These are phyloP conservation scores for Bipolaris bicolor DNA, from an alignment of 2,329 filamentous ascomycete species.

Conservation along the genomic window DNA sequence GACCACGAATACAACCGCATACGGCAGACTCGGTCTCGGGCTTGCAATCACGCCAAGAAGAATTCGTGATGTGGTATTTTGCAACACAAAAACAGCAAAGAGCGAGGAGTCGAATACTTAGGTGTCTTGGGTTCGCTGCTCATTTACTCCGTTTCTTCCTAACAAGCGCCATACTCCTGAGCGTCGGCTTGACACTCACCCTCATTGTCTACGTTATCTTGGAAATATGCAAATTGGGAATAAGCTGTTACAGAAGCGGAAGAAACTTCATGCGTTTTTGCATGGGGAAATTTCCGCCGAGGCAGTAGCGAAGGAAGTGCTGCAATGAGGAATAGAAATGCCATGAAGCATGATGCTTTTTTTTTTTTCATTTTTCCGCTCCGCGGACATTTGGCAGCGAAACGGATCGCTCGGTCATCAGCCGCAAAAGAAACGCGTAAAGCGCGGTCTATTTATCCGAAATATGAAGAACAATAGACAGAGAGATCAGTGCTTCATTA, in stretches of 20 bases:
- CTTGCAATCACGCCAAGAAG: not conserved
- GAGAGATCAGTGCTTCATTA: slow-evolving; percentile 1
- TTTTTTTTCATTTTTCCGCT: not conserved
- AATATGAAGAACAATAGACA: not conserved
- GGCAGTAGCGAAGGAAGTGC: not conserved
- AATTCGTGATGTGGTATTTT: slow-evolving; percentile 9
- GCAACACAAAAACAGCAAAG: not conserved
- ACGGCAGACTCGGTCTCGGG: not conserved
- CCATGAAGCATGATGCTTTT: not conserved
- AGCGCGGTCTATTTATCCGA: not conserved
- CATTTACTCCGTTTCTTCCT: slow-evolving; percentile 5
- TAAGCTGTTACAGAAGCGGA: not conserved
- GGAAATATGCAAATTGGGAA: not conserved
- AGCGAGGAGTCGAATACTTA: not conserved
- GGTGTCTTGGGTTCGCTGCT: not conserved
- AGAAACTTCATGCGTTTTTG: not conserved
- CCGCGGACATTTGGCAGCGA: not conserved
- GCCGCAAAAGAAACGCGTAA: not conserved
- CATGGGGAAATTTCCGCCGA: not conserved
- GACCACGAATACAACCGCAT: not conserved
- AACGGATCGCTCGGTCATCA: not conserved
- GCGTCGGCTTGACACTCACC: not conserved
- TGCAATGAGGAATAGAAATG: not conserved
- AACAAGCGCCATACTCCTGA: not conserved
- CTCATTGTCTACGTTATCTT: not conserved